Percentiles rank a stretch among this genome's conserved stretches.
These are phyloP conservation scores for Vachellia collinsii DNA, from an alignment of 306 rosid genomes.

Conservation along the genomic window DNA sequence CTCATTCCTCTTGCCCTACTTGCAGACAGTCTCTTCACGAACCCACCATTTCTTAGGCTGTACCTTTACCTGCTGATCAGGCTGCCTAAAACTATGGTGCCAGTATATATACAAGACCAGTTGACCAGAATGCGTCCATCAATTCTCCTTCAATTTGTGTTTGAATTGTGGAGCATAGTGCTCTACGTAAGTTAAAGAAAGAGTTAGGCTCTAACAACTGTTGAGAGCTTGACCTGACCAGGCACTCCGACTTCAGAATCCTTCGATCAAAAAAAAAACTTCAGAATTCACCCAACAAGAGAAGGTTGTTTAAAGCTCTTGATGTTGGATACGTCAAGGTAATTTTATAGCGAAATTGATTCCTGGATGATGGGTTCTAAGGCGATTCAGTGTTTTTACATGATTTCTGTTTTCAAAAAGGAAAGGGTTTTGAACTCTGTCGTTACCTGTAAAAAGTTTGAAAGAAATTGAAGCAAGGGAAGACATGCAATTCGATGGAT, in stretches of 20 bases:
- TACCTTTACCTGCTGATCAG: background rate
- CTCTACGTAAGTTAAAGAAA: background rate
- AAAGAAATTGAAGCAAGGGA: background rate
- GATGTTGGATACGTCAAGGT: background rate
- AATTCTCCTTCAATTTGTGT: background rate
- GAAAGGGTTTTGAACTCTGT: background rate
- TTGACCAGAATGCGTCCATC: background rate
- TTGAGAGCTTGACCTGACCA: background rate
- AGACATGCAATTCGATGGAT: background rate
- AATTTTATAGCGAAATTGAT: constrained; percentile 3
- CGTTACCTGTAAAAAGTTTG: background rate
- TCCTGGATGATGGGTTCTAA: constrained; percentile 1
- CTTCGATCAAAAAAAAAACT: no score
- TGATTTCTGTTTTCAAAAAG: constrained; percentile 2
- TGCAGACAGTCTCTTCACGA: constrained; percentile 53
- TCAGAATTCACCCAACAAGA: background rate
- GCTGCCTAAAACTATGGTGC: constrained; percentile 30
- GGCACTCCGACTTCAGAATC: background rate
- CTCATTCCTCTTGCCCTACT: constrained; percentile 88
- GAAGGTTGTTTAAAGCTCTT: background rate
- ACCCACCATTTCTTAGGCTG: background rate
- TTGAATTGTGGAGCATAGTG: background rate
- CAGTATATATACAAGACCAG: background rate
- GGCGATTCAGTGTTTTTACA: background rate
- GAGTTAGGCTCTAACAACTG: background rate